Percentiles rank a stretch among this genome's conserved stretches.
Evolutionary conservation across 179 eudicot genomes (phyloP).

Genomic region (Pouteria campechiana): DNA sequence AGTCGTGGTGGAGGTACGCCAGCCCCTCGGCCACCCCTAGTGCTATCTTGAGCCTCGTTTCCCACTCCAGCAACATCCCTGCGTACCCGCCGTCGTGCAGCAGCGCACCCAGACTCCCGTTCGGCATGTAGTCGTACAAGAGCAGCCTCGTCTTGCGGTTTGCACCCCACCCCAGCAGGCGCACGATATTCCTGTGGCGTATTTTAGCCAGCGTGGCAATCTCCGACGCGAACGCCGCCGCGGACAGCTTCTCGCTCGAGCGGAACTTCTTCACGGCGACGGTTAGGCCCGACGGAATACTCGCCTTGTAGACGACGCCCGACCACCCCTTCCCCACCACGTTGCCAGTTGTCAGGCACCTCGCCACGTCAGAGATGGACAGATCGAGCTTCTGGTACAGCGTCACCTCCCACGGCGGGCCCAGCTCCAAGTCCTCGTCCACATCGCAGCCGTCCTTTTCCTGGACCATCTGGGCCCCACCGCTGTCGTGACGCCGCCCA

Average conservation of each 20-base stretch:
- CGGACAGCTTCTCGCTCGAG: conserved; percentile 41
- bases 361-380: conserved; percentile 55
- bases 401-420: conserved; percentile 88
- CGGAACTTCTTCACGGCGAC: conserved; percentile 64
- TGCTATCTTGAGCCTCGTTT: conserved; percentile 63
- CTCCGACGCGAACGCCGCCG: conserved; percentile 67
- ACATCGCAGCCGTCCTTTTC: conserved; percentile 21
- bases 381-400: conserved; percentile 77
- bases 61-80: conserved; percentile 48
- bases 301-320: conserved; percentile 52
- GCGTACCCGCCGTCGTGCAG: conserved; percentile 31
- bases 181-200: conserved; percentile 73
- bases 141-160: conserved; percentile 56
- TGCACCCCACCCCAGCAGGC: conserved; percentile 70
- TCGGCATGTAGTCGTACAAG: conserved; percentile 62
- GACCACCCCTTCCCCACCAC: conserved; percentile 62
- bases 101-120: conserved; percentile 58
- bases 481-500: no score
- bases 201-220: conserved; percentile 64
- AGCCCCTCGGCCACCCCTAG: conserved; percentile 83
- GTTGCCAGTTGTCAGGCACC: conserved; percentile 39
- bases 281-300: conserved; percentile 22
- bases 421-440: conserved; percentile 58
- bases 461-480: conserved; percentile 9
- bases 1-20: conserved; percentile 85